phyloP scores from a whole-genome alignment of 805 yeast genomes.

The Jamesozyma gamospora region DNA sequence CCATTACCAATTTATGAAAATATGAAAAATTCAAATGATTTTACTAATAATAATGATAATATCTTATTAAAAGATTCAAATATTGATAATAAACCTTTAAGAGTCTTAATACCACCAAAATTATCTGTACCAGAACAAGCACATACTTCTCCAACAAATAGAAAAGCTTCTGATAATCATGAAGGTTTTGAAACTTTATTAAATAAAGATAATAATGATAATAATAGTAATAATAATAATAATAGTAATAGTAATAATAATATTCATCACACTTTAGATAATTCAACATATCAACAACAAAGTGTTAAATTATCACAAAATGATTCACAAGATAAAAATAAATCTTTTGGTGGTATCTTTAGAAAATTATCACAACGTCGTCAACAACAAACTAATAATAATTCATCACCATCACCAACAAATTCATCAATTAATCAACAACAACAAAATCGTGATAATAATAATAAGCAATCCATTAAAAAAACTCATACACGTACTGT shows the following conservation, averaged over 20 bases:
- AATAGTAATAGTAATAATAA: conserved; percentile 6
- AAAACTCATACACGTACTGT: conserved; percentile 33
- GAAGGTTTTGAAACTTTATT: conserved; percentile 21
- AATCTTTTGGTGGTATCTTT: conserved; percentile 27
- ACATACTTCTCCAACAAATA: conserved; percentile 37
- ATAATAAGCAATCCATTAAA: conserved; percentile 3
- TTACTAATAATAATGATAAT: neutral
- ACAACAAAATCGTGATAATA: conserved; percentile 5
- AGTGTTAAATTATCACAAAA: conserved; percentile 8
- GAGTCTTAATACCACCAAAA: conserved; percentile 30
- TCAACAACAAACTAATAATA: conserved; percentile 7
- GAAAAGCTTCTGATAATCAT: conserved; percentile 21
- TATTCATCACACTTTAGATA: neutral
- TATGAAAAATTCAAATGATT: neutral
- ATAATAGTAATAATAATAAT: neutral
- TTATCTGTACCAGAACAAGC: conserved; percentile 40
- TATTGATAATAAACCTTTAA: conserved; percentile 5
- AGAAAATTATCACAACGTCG: conserved; percentile 29
- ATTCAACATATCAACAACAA: conserved; percentile 20
- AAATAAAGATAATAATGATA: neutral
- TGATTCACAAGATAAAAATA: conserved; percentile 18
- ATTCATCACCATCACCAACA: conserved; percentile 5
- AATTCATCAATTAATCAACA: conserved; percentile 1
- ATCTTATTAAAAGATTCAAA: too few relatives aligned
- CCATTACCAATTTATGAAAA: neutral